Base-by-base conservation (phyloP, 2,329 filamentous ascomycete genomes). In the Paracamarosporium sp. region DNA sequence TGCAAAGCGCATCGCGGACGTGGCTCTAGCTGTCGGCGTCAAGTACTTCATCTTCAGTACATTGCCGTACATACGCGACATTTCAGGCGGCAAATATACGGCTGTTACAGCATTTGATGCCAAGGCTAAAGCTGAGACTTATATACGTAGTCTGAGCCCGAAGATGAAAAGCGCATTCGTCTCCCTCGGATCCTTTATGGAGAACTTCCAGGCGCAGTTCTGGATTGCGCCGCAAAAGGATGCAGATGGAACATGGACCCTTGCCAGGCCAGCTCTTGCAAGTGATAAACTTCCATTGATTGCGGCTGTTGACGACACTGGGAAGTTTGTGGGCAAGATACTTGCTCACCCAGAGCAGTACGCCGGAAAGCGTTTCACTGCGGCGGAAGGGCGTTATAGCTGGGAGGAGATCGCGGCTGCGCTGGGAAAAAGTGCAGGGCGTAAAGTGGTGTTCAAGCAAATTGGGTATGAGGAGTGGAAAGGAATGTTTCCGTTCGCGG, bases 41-140 rank as follows among this genome's bases (percentile, higher is more conserved):
- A 57, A 74, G 31, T 76, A 79, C 62, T 56, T 80, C 30, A 76
- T 81, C 56, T 81, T 76, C 71, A 78, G 73, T 13, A 77, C 77
- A 1, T 63, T 80, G 8, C 71, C 72, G 1, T 54, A 68, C 45
- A 66, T 71, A 15, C 66, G 59, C 25, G 68, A 73, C 50, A 53
- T 72, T 28, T 77, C 72, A 12, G 57, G 65, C 12, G 78, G 78
- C 24, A 69, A 73, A 41, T 68, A 76, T 44, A 68, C 59, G 20
- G 55, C 73, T 25, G 65, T 79, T 30, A 58, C 64, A 11, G 74
- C 76, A 52, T 82, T 81, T 51, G 79, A 82, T 58, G 70, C 68
- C 48, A 82, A 81, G 56, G 78, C 76, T 35, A 64, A 75, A 20
- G 78, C 82, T 0, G 83, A 85, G 62, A 65, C 78, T 22, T 84